Evolutionary conservation across 2,329 filamentous ascomycete genomes (phyloP).

Genomic region (Cladosporium halotolerans): DNA sequence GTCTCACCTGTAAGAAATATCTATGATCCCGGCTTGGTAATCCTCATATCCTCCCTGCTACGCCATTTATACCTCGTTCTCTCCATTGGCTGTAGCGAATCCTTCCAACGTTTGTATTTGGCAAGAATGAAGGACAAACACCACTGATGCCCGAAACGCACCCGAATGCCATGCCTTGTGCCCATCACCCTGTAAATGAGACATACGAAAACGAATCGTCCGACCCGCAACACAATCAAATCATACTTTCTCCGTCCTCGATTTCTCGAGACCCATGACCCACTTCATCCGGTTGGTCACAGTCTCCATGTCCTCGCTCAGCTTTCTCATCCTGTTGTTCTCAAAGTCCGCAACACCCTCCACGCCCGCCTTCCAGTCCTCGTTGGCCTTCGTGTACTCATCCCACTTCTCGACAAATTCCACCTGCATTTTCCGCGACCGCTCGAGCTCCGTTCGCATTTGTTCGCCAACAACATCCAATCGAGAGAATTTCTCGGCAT

Average conservation of each 20-base stretch:
- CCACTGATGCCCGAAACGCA: neutral
- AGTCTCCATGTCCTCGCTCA: slow-evolving; percentile 56
- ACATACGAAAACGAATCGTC: neutral
- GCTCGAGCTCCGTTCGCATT: slow-evolving; percentile 61
- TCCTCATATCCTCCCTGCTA: too few relatives aligned
- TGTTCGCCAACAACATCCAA: slow-evolving; percentile 66
- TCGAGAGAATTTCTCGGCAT: slow-evolving; percentile 58
- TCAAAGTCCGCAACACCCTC: slow-evolving; percentile 51
- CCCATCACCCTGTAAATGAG: neutral
- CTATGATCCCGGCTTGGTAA: too few relatives aligned
- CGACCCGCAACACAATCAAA: neutral
- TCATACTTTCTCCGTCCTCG: slow-evolving; percentile 9
- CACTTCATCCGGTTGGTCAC: slow-evolving; percentile 63
- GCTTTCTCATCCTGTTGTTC: slow-evolving; percentile 49
- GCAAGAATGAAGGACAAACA: too few relatives aligned
- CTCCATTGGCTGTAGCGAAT: too few relatives aligned
- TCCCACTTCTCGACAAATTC: slow-evolving; percentile 56
- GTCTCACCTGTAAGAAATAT: too few relatives aligned
- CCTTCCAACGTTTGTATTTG: too few relatives aligned
- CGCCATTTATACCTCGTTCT: too few relatives aligned
- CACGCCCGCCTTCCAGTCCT: slow-evolving; percentile 54
- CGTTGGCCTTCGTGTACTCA: slow-evolving; percentile 59
- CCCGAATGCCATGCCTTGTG: slow-evolving; percentile 1
- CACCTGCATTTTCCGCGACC: slow-evolving; percentile 55
- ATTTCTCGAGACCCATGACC: slow-evolving; percentile 46